Evolutionary conservation across 164 flowering plant genomes (phyloP).

Genomic region (Hamamelis virginiana): DNA sequence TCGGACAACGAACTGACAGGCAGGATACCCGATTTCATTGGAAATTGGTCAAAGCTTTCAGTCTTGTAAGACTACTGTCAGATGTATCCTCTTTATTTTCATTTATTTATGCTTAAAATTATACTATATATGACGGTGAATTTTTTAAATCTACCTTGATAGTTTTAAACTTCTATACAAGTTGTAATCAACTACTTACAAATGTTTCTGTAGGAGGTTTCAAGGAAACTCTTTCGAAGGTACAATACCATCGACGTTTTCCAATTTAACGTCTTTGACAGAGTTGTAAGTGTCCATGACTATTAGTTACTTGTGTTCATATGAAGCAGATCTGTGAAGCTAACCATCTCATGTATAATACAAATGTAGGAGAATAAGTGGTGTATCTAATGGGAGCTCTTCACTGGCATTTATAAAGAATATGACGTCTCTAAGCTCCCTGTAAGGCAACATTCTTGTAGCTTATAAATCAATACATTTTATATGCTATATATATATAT

Average conservation of each 20-base stretch:
- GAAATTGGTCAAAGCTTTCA: slow-evolving; percentile 56
- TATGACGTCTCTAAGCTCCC: slow-evolving; percentile 44
- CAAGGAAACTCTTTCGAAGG: slow-evolving; percentile 80
- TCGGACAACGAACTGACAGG: slow-evolving; percentile 66
- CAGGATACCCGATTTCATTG: slow-evolving; percentile 71
- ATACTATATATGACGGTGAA: neutral
- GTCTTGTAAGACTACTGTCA: slow-evolving; percentile 36
- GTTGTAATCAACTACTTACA: neutral
- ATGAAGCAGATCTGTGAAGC: neutral
- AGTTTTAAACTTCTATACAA: neutral
- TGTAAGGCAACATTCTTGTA: slow-evolving; percentile 37
- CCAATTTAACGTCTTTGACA: slow-evolving; percentile 52
- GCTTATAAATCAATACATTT: neutral
- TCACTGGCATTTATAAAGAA: slow-evolving; percentile 52
- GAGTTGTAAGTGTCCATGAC: slow-evolving; percentile 53
- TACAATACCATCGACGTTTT: slow-evolving; percentile 65
- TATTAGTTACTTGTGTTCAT: neutral
- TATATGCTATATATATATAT: slow-evolving; percentile 1
- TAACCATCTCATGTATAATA: slow-evolving; percentile 4
- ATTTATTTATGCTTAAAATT: neutral
- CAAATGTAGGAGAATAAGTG: slow-evolving; percentile 63
- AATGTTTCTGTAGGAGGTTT: slow-evolving; percentile 47
- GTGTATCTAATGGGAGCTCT: slow-evolving; percentile 61
- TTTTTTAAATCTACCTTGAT: neutral
- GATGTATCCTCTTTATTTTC: neutral